phyloP scores from a whole-genome alignment of 148 eudicot genomes.

The Rhododendron simsii region DNA sequence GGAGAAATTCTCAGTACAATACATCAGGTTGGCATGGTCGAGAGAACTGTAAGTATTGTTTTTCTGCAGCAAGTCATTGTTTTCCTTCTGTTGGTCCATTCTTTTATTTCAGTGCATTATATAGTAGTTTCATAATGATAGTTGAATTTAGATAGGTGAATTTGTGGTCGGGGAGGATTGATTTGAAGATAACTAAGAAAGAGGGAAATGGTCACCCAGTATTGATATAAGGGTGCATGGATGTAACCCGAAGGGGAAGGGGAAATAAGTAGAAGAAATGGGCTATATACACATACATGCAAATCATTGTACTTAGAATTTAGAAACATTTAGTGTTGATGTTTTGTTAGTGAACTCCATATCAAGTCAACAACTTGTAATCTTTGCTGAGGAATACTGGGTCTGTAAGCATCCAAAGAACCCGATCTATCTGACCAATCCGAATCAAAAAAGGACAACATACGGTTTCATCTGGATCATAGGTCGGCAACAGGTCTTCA shows the following conservation, averaged over 20 bases:
- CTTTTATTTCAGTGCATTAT: not conserved
- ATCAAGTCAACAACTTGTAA: not conserved
- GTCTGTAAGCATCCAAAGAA: not conserved
- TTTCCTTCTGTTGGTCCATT: not conserved
- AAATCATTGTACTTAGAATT: not conserved
- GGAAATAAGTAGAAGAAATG: not conserved
- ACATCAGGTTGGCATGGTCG: slow-evolving; percentile 85
- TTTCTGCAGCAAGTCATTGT: not conserved
- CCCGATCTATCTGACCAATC: not conserved
- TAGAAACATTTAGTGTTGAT: not conserved
- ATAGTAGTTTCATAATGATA: not conserved
- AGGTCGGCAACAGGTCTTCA: not conserved
- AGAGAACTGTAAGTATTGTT: slow-evolving; percentile 60
- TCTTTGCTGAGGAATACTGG: not conserved
- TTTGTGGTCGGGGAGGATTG: not conserved
- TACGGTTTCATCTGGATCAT: not conserved
- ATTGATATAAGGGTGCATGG: not conserved
- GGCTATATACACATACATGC: not conserved
- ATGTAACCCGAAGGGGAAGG: not conserved
- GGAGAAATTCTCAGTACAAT: slow-evolving; percentile 90
- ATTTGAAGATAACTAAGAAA: not conserved
- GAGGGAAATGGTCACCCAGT: not conserved
- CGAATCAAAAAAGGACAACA: not conserved
- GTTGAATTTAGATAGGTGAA: not conserved
- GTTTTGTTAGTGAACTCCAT: not conserved